These are phyloP conservation scores for Trichoderma afroharzianum DNA, from an alignment of 2,329 filamentous ascomycete genomes.

Conservation along the genomic window DNA sequence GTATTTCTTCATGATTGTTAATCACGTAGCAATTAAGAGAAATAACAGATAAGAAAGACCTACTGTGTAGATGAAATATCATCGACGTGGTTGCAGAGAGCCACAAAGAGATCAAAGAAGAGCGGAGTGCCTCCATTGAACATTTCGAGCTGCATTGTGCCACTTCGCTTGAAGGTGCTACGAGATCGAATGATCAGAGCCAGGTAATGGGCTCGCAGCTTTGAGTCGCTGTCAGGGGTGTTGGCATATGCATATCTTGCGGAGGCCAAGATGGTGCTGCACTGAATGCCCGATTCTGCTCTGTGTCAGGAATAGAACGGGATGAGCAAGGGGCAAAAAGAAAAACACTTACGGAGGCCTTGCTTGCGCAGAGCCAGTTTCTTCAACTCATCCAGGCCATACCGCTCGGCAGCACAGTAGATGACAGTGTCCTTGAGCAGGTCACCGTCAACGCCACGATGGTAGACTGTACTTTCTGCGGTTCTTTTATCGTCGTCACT, in stretches of 20 bases:
- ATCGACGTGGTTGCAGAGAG: constrained; percentile 85
- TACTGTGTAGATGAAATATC: constrained; percentile 58
- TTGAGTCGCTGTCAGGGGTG: constrained; percentile 87
- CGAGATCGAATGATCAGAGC: constrained; percentile 87
- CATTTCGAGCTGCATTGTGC: constrained; percentile 96
- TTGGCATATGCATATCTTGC: constrained; percentile 88
- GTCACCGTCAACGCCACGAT: constrained; percentile 59
- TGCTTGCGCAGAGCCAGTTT: constrained; percentile 83
- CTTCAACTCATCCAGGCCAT: constrained; percentile 80
- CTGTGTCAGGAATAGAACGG: constrained; percentile 13
- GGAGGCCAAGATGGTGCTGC: constrained; percentile 78
- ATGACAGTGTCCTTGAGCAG: constrained; percentile 86
- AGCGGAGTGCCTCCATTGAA: constrained; percentile 74
- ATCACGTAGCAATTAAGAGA: not conserved
- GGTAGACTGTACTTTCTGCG: constrained; percentile 65
- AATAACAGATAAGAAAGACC: constrained; percentile 28
- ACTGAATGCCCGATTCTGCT: constrained; percentile 71
- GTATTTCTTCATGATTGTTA: constrained; percentile 31
- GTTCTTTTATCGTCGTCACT: constrained; percentile 41
- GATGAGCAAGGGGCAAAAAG: not conserved
- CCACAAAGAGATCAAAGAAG: constrained; percentile 93
- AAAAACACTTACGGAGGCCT: constrained; percentile 66
- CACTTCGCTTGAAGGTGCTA: constrained; percentile 85
- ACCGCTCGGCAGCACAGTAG: constrained; percentile 84
- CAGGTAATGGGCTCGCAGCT: constrained; percentile 84